A percentile compares a stretch with the other conserved stretches of the same genome.
These are phyloP conservation scores for Ammopiptanthus mongolicus DNA, from an alignment of 306 rosid genomes.

Conservation along the genomic window DNA sequence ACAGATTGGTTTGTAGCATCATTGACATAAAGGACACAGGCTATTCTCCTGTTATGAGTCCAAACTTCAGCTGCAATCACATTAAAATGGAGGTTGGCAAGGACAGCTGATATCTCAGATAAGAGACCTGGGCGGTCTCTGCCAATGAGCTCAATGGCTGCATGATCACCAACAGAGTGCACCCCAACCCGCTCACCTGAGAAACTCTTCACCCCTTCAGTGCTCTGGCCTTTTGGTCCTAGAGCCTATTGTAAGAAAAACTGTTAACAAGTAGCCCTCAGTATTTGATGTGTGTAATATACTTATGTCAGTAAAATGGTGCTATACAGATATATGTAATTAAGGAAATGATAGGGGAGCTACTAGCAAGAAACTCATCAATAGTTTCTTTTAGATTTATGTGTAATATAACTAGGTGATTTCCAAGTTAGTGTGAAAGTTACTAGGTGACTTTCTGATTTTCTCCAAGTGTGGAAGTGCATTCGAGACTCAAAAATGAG, in stretches of 20 bases:
- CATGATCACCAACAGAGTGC: conserved; percentile 57
- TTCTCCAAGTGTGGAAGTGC: not conserved
- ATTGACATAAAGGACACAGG: conserved; percentile 61
- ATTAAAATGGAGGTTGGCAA: conserved; percentile 58
- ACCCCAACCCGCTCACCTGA: conserved; percentile 55
- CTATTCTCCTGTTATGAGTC: conserved; percentile 71
- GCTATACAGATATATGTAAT: not conserved
- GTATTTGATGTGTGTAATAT: not conserved
- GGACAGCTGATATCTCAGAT: conserved; percentile 76
- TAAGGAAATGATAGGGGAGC: not conserved
- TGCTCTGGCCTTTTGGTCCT: conserved; percentile 65
- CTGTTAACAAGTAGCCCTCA: conserved; percentile 12
- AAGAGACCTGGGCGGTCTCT: conserved; percentile 73
- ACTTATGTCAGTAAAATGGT: not conserved
- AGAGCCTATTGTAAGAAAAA: conserved; percentile 46
- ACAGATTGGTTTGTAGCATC: conserved; percentile 38
- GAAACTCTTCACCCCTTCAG: conserved; percentile 41
- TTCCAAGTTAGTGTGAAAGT: not conserved
- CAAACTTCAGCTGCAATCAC: conserved; percentile 74
- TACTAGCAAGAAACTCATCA: not conserved
- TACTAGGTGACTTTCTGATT: not conserved
- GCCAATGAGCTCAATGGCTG: conserved; percentile 66
- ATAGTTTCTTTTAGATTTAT: not conserved
- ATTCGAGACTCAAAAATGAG: not conserved
- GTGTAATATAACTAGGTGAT: not conserved